phyloP scores from a whole-genome alignment of 345 rosid genomes.

The Melastoma malabathricum region DNA sequence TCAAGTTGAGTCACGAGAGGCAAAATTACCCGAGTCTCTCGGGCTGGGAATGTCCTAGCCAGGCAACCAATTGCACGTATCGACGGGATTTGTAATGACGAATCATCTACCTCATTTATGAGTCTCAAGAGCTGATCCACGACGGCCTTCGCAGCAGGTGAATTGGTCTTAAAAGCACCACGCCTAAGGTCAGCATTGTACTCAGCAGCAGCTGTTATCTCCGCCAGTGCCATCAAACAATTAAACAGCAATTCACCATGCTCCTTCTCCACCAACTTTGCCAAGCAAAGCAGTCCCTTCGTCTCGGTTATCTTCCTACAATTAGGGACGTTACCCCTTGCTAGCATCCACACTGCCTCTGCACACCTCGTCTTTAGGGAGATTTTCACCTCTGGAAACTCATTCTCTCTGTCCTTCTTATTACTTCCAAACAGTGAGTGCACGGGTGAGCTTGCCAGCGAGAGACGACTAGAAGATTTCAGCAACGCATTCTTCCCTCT shows the following conservation, averaged over 20 bases:
- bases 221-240: constrained; percentile 74
- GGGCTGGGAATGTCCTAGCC: constrained; percentile 79
- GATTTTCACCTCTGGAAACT: constrained; percentile 45
- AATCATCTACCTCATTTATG: constrained; percentile 36
- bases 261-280: constrained; percentile 64
- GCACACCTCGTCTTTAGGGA: constrained; percentile 54
- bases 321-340: constrained; percentile 53
- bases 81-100: constrained; percentile 44
- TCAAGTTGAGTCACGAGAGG: constrained; percentile 53
- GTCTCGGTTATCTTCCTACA: constrained; percentile 77
- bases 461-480: constrained; percentile 19
- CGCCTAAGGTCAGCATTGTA: constrained; percentile 56
- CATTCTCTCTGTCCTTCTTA: constrained; percentile 67
- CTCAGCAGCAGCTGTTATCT: constrained; percentile 77
- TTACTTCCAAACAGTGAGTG: constrained; percentile 22
- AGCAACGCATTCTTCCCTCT: constrained; percentile 19
- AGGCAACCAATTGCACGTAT: constrained; percentile 63
- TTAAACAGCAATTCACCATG: constrained; percentile 54
- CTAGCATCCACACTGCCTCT: constrained; percentile 78
- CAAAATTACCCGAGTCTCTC: constrained; percentile 60
- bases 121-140: constrained; percentile 68
- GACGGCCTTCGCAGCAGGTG: constrained; percentile 81
- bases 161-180: constrained; percentile 70
- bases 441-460: constrained; percentile 28
- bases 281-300: constrained; percentile 83